Percentiles rank a stretch among this genome's conserved stretches.
phyloP scores from a whole-genome alignment of 2,329 filamentous ascomycete species.

The Leptographium procerum region DNA sequence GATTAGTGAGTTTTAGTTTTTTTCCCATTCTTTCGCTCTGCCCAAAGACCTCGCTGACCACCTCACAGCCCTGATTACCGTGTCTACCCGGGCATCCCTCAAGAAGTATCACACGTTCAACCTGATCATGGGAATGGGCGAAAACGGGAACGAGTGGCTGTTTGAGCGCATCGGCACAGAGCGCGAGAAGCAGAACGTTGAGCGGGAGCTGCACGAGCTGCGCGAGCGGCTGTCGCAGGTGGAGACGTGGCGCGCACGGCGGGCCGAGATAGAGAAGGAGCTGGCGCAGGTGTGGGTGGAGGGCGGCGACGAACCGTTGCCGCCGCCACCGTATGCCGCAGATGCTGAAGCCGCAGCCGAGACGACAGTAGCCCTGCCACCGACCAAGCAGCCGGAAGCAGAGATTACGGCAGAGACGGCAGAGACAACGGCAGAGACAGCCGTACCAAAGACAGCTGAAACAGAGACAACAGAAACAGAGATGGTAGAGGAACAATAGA shows the following conservation, averaged over 20 bases:
- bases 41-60: constrained; percentile 9
- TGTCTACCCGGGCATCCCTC: constrained; percentile 84
- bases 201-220: constrained; percentile 80
- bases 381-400: neutral
- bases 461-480: neutral
- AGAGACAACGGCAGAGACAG: neutral
- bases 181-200: constrained; percentile 83
- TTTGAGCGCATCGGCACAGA: constrained; percentile 90
- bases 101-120: constrained; percentile 96
- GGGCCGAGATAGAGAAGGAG: constrained; percentile 73
- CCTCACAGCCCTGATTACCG: constrained; percentile 69
- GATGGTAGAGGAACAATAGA: neutral
- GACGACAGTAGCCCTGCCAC: neutral
- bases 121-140: constrained; percentile 70
- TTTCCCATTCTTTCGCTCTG: constrained; percentile 2
- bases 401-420: neutral
- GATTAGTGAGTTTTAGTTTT: constrained; percentile 58
- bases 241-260: constrained; percentile 68
- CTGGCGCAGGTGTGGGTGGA: constrained; percentile 54
- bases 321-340: constrained; percentile 36
- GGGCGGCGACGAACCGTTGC: constrained; percentile 33
- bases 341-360: constrained; percentile 5
- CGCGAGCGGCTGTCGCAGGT: constrained; percentile 71
- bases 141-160: constrained; percentile 77
- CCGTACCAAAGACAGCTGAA: too few species aligned